These are phyloP conservation scores for Rauvolfia tetraphylla DNA, from an alignment of 257 asterid genomes.

Conservation along the genomic window DNA sequence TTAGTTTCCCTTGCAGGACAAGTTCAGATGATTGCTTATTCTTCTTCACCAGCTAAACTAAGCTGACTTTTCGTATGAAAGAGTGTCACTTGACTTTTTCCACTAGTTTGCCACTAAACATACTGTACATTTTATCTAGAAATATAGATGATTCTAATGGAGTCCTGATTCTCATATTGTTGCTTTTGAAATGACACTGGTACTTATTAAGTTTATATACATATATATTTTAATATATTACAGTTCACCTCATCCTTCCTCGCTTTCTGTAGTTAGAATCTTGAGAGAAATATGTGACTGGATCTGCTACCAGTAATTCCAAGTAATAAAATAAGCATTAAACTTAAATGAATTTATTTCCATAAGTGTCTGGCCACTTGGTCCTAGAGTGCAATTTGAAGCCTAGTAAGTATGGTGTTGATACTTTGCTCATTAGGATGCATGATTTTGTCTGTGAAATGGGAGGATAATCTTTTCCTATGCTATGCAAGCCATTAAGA, in stretches of 20 bases:
- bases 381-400: neutral
- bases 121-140: neutral
- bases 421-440: neutral
- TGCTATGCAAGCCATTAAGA: too few relatives aligned
- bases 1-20: slow-evolving; percentile 5
- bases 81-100: neutral
- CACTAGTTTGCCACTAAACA: neutral
- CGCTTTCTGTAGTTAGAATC: neutral
- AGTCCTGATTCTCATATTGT: neutral
- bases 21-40: slow-evolving; percentile 6
- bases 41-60: neutral
- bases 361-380: neutral
- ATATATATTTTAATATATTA: too few relatives aligned
- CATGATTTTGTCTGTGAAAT: neutral
- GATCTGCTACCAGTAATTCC: too few relatives aligned
- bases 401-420: too few relatives aligned
- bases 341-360: too few relatives aligned
- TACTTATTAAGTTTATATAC: neutral
- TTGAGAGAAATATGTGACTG: neutral
- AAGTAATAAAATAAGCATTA: too few relatives aligned
- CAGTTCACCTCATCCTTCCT: neutral
- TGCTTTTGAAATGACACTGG: neutral
- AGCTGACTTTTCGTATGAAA: slow-evolving; percentile 7
- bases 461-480: too few relatives aligned
- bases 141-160: neutral